These are phyloP conservation scores for Groenewaldozyma sp. DNA, from an alignment of 1,139 yeast species.

Conservation along the genomic window DNA sequence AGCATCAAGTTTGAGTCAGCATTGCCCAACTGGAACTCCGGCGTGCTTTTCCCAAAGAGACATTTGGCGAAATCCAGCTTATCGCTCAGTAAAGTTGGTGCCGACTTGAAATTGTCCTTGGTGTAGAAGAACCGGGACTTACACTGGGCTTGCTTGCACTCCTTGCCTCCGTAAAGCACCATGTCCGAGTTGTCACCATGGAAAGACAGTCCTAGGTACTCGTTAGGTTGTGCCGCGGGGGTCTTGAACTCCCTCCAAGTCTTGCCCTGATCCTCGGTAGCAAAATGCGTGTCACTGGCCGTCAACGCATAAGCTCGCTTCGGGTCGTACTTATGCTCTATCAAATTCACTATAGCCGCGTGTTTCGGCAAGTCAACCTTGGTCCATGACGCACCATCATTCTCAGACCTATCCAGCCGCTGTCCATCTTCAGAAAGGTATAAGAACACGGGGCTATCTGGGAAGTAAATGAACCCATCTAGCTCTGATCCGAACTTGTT, in stretches of 20 bases:
- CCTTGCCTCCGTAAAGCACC: slow-evolving; percentile 34
- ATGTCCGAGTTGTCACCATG: slow-evolving; percentile 37
- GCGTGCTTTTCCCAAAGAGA: slow-evolving; percentile 35
- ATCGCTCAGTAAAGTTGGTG: slow-evolving; percentile 32
- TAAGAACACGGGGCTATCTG: slow-evolving; percentile 29
- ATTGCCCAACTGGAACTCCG: slow-evolving; percentile 32
- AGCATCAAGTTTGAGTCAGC: slow-evolving; percentile 36
- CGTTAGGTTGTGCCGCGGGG: slow-evolving; percentile 19
- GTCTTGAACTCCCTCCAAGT: slow-evolving; percentile 43
- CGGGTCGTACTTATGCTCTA: slow-evolving; percentile 39
- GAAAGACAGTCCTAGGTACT: slow-evolving; percentile 26
- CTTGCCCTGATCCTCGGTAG: slow-evolving; percentile 49
- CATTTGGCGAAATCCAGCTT: slow-evolving; percentile 33
- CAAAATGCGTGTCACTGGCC: slow-evolving; percentile 34
- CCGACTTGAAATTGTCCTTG: slow-evolving; percentile 42
- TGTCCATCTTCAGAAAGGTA: slow-evolving; percentile 26
- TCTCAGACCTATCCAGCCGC: slow-evolving; percentile 37
- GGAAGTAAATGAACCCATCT: slow-evolving; percentile 31
- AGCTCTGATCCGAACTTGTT: slow-evolving; percentile 9
- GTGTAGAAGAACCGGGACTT: slow-evolving; percentile 35
- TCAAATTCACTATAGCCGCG: slow-evolving; percentile 28
- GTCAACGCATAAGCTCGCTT: slow-evolving; percentile 49
- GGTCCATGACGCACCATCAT: slow-evolving; percentile 53
- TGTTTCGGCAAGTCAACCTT: slow-evolving; percentile 26
- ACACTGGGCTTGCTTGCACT: slow-evolving; percentile 35